phyloP scores from a whole-genome alignment of 2,329 filamentous ascomycete species.

The Mycosphaerella arachidis region DNA sequence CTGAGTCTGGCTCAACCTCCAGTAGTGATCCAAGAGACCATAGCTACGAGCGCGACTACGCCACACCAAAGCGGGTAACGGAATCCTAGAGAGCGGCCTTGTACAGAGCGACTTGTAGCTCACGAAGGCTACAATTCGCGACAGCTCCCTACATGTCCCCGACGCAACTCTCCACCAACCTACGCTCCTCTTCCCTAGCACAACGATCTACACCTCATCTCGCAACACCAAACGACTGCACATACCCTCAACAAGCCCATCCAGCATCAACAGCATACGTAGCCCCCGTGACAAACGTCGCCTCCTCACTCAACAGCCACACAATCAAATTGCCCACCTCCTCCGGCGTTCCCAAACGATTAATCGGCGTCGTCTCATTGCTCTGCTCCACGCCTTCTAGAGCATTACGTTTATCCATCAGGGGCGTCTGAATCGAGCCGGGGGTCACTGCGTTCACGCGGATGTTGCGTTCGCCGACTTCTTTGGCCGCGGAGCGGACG shows the following conservation, averaged over 20 bases:
- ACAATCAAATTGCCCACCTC: conserved; percentile 37
- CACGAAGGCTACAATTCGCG: too few relatives aligned
- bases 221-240: too few relatives aligned
- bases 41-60: too few relatives aligned
- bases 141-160: too few relatives aligned
- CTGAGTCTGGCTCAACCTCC: conserved; percentile 43
- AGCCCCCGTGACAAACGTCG: conserved; percentile 46
- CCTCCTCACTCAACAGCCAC: conserved; percentile 46
- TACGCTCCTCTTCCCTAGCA: too few relatives aligned
- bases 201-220: too few relatives aligned
- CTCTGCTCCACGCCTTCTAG: conserved; percentile 24
- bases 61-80: too few relatives aligned
- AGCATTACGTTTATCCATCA: conserved; percentile 30
- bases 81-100: too few relatives aligned
- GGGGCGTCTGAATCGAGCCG: conserved; percentile 27
- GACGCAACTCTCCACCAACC: too few relatives aligned
- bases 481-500: conserved; percentile 27
- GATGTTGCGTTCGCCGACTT: conserved; percentile 26
- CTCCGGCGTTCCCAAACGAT: conserved; percentile 21
- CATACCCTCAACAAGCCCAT: conserved; percentile 20
- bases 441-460: conserved; percentile 29
- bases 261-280: conserved; percentile 47
- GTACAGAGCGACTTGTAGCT: too few relatives aligned
- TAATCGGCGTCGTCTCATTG: conserved; percentile 22
- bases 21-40: conserved; percentile 7